Percentiles rank a stretch among this genome's conserved stretches.
These are phyloP conservation scores for Calonectria honghensis DNA, from an alignment of 2,329 filamentous ascomycete genomes.

Conservation along the genomic window DNA sequence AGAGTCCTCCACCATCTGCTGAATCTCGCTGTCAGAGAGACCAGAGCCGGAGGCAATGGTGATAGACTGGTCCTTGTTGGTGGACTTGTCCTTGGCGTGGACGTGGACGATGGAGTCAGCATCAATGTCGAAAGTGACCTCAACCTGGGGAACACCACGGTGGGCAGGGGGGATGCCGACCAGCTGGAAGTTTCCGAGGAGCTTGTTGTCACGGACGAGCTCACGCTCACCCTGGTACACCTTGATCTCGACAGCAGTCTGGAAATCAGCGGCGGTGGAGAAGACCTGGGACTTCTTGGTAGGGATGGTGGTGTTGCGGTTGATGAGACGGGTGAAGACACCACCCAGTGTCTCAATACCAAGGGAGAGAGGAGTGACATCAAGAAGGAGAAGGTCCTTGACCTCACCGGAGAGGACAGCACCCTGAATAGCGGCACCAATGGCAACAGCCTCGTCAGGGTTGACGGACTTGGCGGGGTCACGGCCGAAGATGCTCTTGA, in stretches of 20 bases:
- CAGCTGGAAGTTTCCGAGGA: slow-evolving; percentile 99
- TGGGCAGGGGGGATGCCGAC: slow-evolving; percentile 97
- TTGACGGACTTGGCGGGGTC: slow-evolving; percentile 99
- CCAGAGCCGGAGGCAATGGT: slow-evolving; percentile 98
- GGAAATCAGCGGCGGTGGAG: slow-evolving; percentile 98
- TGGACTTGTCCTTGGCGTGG: slow-evolving; percentile 98
- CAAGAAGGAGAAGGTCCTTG: slow-evolving; percentile 94
- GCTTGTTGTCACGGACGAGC: slow-evolving; percentile 98
- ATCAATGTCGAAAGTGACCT: slow-evolving; percentile 99
- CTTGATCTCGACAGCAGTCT: slow-evolving; percentile 99
- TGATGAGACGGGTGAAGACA: slow-evolving; percentile 98
- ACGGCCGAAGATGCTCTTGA: slow-evolving; percentile 97
- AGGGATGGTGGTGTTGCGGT: slow-evolving; percentile 98
- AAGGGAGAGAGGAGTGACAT: slow-evolving; percentile 96
- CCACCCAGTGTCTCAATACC: slow-evolving; percentile 99
- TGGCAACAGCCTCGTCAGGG: slow-evolving; percentile 98
- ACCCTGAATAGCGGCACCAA: slow-evolving; percentile 97
- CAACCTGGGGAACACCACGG: slow-evolving; percentile 95
- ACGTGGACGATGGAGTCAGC: slow-evolving; percentile 99
- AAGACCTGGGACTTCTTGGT: slow-evolving; percentile 99
- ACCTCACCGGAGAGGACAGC: slow-evolving; percentile 97
- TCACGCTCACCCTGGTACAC: slow-evolving; percentile 99
- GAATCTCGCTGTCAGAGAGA: slow-evolving; percentile 94
- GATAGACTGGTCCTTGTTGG: slow-evolving; percentile 99
- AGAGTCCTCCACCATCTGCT: slow-evolving; percentile 98